phyloP scores from a whole-genome alignment of 768 basidiomycete genomes.

The Termitomyces sp. region DNA sequence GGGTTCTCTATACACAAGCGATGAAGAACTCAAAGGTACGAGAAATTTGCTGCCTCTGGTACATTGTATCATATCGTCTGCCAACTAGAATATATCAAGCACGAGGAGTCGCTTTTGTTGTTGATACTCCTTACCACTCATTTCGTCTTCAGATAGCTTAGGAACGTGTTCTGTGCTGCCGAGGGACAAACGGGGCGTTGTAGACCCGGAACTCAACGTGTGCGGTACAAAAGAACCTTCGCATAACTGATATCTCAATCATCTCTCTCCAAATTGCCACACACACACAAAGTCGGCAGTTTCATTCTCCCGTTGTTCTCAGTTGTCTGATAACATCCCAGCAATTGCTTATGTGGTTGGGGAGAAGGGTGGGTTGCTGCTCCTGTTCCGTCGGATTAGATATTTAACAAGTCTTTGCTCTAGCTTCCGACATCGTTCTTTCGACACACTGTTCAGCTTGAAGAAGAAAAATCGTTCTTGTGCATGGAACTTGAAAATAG shows the following conservation, averaged over 20 bases:
- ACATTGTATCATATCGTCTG: not conserved
- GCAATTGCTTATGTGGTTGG: constrained; percentile 42
- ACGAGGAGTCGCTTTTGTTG: not conserved
- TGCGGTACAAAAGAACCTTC: constrained; percentile 55
- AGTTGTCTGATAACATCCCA: constrained; percentile 10
- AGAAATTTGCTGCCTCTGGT: not conserved
- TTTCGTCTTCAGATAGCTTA: constrained; percentile 31
- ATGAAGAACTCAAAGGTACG: constrained; percentile 28
- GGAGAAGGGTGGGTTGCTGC: constrained; percentile 33
- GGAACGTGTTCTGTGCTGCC: constrained; percentile 53
- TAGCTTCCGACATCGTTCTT: constrained; percentile 4
- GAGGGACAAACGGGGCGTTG: constrained; percentile 43
- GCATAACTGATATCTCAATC: constrained; percentile 50
- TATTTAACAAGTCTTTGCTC: not conserved
- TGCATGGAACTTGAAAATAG: not conserved
- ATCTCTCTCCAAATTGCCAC: constrained; percentile 45
- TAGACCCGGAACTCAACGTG: constrained; percentile 44
- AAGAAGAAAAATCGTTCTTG: not conserved
- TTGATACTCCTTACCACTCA: not conserved
- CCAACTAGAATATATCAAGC: constrained; percentile 14
- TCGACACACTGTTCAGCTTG: not conserved
- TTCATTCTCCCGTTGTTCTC: not conserved
- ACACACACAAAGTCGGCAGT: constrained; percentile 36
- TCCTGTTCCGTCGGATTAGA: not conserved
- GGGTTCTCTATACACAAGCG: constrained; percentile 21